Evolutionary conservation across 208 protist genomes (phyloP), one percentile per base, ranked within the genome.

Genomic region (Tritrichomonas musculus): DNA sequence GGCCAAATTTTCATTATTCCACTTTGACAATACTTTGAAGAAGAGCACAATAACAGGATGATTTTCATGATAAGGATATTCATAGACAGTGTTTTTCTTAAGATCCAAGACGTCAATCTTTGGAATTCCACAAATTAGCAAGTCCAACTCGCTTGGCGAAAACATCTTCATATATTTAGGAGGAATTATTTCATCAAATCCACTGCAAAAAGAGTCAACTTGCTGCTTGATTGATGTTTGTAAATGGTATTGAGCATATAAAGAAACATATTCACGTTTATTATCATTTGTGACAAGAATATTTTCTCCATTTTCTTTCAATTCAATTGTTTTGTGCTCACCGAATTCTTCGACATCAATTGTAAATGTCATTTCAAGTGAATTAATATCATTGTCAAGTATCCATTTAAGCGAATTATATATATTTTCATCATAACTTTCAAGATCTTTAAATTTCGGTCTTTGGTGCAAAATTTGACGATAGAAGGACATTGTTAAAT

Each of bases 401-500:
- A 98, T 96, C 97, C 97, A 98, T 57, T 96, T 94, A 8, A 99
- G 95, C 92, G 96, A 98, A 49, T 97, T 96, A 95, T 99, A 98
- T 50, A 98, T 96, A 84, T 97, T 96, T 30, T 96, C 97, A 95
- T 99, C 98, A 53, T 99, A 97, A 77, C 96, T 97, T 95, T 99
- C 97, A 93, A 99, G 95, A 96, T 99, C 98, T 33, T 95, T 93
- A 92, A 98, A 97, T 36, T 97, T 95, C 1, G 96, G 96, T 49
- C 97, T 95, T 65, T 97, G 93, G 84, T 97, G 97, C 33, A 99
- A 96, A 94, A 99, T 98, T 96, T 99, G 98, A 92, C 99, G 99
- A 94, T 99, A 99, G 92, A 99, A 98, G 22, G 97, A 95, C 17
- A 97, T 96, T 8, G 98, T 99, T 93, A 99, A 99, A 95, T 99